Percentiles rank a stretch among this genome's conserved stretches.
Evolutionary conservation across 2,329 filamentous ascomycete species (phyloP).

Genomic region (Macrophomina pseudophaseolina): DNA sequence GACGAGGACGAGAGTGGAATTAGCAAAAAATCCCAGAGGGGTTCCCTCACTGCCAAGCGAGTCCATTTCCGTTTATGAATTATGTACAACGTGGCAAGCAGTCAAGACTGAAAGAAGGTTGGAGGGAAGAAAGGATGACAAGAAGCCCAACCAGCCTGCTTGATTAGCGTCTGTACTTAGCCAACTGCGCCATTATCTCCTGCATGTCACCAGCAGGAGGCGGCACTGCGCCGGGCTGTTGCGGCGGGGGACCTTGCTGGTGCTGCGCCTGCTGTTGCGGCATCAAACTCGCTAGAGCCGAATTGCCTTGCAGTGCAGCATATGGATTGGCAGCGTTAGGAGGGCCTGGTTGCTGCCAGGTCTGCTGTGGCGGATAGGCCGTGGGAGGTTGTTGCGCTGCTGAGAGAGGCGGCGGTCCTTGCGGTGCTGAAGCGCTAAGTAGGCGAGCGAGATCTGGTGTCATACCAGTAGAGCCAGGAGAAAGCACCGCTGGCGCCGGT

Average conservation of each 20-base stretch:
- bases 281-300: constrained; percentile 39
- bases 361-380: constrained; percentile 34
- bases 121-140: not conserved
- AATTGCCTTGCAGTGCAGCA: constrained; percentile 33
- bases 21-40: not conserved
- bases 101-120: not conserved
- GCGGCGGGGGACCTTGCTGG: constrained; percentile 33
- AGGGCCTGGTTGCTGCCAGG: constrained; percentile 35
- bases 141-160: not conserved
- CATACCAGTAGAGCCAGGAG: constrained; percentile 31
- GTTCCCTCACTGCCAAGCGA: no score
- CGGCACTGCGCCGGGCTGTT: constrained; percentile 35
- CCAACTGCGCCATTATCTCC: constrained; percentile 76
- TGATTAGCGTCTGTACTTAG: constrained; percentile 64
- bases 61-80: no score
- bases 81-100: not conserved
- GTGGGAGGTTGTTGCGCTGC: constrained; percentile 31
- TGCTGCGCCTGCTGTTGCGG: constrained; percentile 27
- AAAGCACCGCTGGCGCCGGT: constrained; percentile 19
- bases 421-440: constrained; percentile 40
- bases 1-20: not conserved
- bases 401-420: constrained; percentile 30
- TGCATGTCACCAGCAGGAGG: constrained; percentile 56
- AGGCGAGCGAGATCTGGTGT: constrained; percentile 46
- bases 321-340: constrained; percentile 38